These are phyloP conservation scores for Trichosporon sp. DNA, from an alignment of 1,284 basidiomycete genomes.

Conservation along the genomic window DNA sequence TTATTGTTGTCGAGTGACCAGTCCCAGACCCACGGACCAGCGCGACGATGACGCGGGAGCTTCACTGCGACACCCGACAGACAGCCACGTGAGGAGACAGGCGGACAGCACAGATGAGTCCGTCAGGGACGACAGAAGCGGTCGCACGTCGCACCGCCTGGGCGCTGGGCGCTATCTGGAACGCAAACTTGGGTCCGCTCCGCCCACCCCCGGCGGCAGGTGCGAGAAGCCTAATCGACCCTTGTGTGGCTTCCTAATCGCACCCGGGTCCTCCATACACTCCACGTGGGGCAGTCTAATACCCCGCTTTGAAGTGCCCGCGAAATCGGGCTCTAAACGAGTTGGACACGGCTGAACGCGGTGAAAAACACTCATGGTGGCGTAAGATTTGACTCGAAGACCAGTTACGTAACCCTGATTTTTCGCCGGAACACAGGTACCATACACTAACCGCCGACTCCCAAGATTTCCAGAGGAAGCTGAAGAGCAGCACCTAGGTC, in stretches of 20 bases:
- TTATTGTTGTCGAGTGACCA: background rate
- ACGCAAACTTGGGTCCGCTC: background rate
- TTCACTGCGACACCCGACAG: too few species aligned
- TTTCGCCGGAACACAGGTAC: background rate
- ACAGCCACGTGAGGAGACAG: background rate
- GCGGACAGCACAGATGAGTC: background rate
- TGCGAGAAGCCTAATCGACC: background rate
- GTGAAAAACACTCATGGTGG: background rate
- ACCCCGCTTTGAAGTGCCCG: too few species aligned
- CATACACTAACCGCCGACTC: background rate
- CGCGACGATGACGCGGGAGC: background rate
- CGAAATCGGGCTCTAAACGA: too few species aligned
- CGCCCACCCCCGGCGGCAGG: background rate
- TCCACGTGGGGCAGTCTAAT: background rate
- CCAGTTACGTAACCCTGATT: slow-evolving; percentile 6
- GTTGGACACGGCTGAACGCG: background rate
- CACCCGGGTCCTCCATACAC: background rate
- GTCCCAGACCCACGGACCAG: background rate
- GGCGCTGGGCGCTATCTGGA: background rate
- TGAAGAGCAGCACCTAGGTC: background rate
- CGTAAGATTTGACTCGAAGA: background rate
- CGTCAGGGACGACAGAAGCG: background rate
- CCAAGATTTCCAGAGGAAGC: background rate
- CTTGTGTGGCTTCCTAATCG: background rate
- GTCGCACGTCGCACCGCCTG: too few species aligned